A percentile compares a stretch with the other conserved stretches of the same genome.
phyloP scores from a whole-genome alignment of 2,329 filamentous ascomycete genomes.

The Xylaria multiplex region DNA sequence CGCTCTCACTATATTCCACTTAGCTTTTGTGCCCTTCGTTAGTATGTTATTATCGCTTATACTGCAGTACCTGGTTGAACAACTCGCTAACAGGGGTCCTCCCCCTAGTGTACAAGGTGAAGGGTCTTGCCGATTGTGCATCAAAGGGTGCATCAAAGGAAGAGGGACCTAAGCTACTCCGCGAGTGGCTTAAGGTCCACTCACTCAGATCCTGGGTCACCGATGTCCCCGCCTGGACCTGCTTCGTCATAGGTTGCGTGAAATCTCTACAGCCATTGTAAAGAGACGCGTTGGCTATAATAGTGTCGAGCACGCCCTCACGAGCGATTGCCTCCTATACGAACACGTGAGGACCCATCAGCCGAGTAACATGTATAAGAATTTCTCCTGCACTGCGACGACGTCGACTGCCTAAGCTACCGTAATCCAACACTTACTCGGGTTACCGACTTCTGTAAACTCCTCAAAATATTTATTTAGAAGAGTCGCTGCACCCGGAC shows the following conservation, averaged over 20 bases:
- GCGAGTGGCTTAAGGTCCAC: slow-evolving; percentile 48
- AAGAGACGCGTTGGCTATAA: not conserved
- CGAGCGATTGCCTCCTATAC: not conserved
- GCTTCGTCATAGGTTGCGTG: slow-evolving; percentile 45
- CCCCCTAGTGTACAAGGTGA: slow-evolving; percentile 41
- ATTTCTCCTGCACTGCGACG: not conserved
- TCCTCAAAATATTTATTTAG: not conserved
- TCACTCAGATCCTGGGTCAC: slow-evolving; percentile 42
- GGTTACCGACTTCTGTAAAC: not conserved
- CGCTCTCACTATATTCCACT: slow-evolving; percentile 46
- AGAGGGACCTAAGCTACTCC: slow-evolving; percentile 40
- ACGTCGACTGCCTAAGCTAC: not conserved
- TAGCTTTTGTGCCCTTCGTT: slow-evolving; percentile 48
- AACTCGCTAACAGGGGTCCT: not conserved
- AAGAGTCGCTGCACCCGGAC: not conserved
- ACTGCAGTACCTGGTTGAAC: too few relatives aligned
- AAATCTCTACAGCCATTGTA: slow-evolving; percentile 42
- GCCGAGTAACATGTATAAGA: not conserved
- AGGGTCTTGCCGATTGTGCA: slow-evolving; percentile 43
- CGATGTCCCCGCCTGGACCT: slow-evolving; percentile 49
- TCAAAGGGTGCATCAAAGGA: slow-evolving; percentile 4
- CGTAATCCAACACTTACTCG: not conserved
- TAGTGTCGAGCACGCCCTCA: not conserved
- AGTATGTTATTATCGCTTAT: slow-evolving; percentile 27
- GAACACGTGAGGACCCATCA: not conserved